Evolutionary conservation across 352 stramenopile genomes (phyloP).

Genomic region (Pythium dissotocum): DNA sequence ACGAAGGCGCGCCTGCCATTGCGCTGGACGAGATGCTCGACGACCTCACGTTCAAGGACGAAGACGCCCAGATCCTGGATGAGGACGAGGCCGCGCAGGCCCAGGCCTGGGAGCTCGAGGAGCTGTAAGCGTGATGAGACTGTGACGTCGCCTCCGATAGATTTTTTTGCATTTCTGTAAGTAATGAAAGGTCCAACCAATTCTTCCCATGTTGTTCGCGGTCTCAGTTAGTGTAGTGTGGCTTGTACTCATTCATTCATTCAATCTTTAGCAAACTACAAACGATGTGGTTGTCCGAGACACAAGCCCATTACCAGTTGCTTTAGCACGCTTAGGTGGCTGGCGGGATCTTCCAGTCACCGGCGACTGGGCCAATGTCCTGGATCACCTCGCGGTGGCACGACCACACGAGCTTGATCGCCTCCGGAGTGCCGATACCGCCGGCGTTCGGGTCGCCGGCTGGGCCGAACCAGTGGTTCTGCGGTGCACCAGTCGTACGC

Average conservation of each 20-base stretch:
- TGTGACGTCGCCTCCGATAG: constrained; percentile 1
- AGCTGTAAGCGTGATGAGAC: constrained; percentile 47
- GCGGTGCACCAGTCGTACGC: constrained; percentile 93
- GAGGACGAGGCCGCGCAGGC: constrained; percentile 63
- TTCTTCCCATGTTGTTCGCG: background rate
- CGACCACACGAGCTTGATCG: constrained; percentile 98
- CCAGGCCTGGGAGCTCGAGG: constrained; percentile 75
- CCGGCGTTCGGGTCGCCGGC: constrained; percentile 95
- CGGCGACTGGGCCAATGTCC: constrained; percentile 80
- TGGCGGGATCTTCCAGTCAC: constrained; percentile 80
- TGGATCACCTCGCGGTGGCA: constrained; percentile 98
- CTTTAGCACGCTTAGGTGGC: constrained; percentile 57
- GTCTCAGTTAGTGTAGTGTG: background rate
- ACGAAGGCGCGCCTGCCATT: constrained; percentile 40
- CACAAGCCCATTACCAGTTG: no score
- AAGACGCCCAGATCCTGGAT: constrained; percentile 62
- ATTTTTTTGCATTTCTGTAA: constrained; percentile 14
- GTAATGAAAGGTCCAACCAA: constrained; percentile 10
- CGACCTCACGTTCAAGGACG: constrained; percentile 63
- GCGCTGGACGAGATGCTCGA: constrained; percentile 79
- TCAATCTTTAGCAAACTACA: background rate
- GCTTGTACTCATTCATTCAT: background rate
- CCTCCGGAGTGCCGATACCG: constrained; percentile 97
- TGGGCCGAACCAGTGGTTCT: constrained; percentile 97
- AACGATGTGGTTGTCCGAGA: background rate